These are phyloP conservation scores for Fusarium globosum DNA, from an alignment of 2,329 filamentous ascomycete genomes.

Conservation along the genomic window DNA sequence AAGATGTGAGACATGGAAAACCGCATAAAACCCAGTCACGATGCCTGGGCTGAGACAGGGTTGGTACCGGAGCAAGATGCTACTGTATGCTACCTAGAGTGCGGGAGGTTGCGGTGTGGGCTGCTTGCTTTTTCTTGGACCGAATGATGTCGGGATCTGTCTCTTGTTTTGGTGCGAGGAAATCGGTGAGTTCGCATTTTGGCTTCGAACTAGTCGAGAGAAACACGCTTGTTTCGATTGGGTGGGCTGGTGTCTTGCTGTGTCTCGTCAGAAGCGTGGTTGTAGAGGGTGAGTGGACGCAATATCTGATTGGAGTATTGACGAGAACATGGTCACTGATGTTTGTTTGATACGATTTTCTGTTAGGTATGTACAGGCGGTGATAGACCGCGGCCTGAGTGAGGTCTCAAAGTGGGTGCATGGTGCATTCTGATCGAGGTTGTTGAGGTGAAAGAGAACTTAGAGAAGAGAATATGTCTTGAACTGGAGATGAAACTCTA, in stretches of 20 bases:
- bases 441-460: conserved; percentile 9
- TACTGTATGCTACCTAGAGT: conserved; percentile 5
- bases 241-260: conserved; percentile 31
- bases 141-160: conserved; percentile 37
- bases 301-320: conserved; percentile 20
- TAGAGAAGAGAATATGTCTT: conserved; percentile 12
- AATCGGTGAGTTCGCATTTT: conserved; percentile 33
- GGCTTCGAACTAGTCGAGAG: conserved; percentile 36
- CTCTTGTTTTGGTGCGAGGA: conserved; percentile 9
- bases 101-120: conserved; percentile 37
- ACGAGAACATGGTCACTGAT: neutral
- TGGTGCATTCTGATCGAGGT: neutral
- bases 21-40: conserved; percentile 40
- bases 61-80: conserved; percentile 11
- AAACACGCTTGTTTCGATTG: conserved; percentile 34
- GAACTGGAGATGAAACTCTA: conserved; percentile 27
- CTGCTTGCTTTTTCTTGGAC: conserved; percentile 30
- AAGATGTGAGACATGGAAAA: conserved; percentile 41
- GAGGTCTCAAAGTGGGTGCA: conserved; percentile 1
- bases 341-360: conserved; percentile 2
- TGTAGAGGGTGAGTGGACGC: conserved; percentile 29
- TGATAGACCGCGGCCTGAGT: conserved; percentile 5
- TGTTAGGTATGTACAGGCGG: neutral
- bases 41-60: conserved; percentile 32
- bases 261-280: conserved; percentile 36